Conservation (phyloP, 169 alveolate species). For the Plasmodium cynomolgi region DNA sequence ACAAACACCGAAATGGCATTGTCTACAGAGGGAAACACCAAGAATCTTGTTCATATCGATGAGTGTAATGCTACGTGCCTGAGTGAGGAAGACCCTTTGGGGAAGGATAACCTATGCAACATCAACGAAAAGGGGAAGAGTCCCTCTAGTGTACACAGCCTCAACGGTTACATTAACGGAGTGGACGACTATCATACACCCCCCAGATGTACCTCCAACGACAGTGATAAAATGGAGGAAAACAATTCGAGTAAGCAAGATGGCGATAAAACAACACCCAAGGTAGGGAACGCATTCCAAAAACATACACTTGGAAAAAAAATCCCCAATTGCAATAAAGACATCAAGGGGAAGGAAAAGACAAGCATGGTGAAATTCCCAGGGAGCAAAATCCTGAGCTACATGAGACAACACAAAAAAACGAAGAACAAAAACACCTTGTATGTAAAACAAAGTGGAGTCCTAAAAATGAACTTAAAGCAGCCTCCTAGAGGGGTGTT, state of each 20-base stretch:
- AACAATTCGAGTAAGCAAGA: neutral
- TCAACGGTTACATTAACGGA: neutral
- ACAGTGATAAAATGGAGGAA: neutral
- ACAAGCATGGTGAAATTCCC: neutral
- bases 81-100: neutral
- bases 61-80: neutral
- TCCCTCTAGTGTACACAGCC: neutral
- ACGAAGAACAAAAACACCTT: neutral
- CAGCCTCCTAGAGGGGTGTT: neutral
- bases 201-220: neutral
- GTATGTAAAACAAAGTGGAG: slow-evolving; percentile 14
- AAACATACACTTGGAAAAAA: neutral
- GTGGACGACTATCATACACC: neutral
- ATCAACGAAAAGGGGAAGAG: neutral
- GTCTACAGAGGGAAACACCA: neutral
- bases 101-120: neutral
- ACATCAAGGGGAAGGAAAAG: neutral
- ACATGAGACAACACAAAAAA: slow-evolving; percentile 14
- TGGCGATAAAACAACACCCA: neutral
- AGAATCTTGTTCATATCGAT: neutral
- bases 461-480: slow-evolving; percentile 15
- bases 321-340: neutral
- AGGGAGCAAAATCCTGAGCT: slow-evolving; percentile 2
- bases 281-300: neutral
- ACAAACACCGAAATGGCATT: neutral